phyloP scores from a whole-genome alignment of 176 grass and related monocot species.

The Oryza brachyantha region DNA sequence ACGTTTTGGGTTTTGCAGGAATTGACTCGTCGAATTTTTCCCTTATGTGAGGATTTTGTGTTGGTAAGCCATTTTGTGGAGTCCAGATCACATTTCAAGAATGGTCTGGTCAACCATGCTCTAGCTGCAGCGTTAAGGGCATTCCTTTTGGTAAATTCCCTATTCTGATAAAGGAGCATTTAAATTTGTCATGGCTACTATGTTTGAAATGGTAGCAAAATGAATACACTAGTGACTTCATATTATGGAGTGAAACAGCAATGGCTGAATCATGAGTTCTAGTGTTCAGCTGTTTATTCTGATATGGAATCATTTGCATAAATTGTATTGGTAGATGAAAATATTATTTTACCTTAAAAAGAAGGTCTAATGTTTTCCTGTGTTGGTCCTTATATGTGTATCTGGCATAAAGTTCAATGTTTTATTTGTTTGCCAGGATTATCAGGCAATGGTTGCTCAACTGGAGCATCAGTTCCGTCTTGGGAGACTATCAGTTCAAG shows the following conservation, averaged over 20 bases:
- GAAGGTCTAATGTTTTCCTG: conserved; percentile 8
- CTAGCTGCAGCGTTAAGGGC: conserved; percentile 78
- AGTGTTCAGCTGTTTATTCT: conserved; percentile 19
- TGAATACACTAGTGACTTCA: background rate
- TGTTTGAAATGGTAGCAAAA: background rate
- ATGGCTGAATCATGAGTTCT: background rate
- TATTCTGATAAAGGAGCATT: conserved; percentile 15
- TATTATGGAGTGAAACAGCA: background rate
- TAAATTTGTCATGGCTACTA: conserved; percentile 2
- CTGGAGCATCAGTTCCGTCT: conserved; percentile 87
- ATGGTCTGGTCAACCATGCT: conserved; percentile 92
- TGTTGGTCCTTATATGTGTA: conserved; percentile 26
- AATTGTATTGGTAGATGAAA: background rate
- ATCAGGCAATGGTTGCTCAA: conserved; percentile 98
- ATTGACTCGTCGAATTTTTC: conserved; percentile 76
- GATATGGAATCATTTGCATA: background rate
- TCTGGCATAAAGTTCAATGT: conserved; percentile 2
- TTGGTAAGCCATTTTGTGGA: conserved; percentile 89
- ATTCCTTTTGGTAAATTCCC: conserved; percentile 69
- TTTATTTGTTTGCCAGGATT: conserved; percentile 65
- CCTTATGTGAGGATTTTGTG: conserved; percentile 88
- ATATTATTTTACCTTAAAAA: background rate
- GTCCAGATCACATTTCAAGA: conserved; percentile 75
- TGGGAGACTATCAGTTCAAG: conserved; percentile 85
- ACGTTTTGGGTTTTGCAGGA: conserved; percentile 59